These are phyloP conservation scores for Botrytis squamosa DNA, from an alignment of 2,329 filamentous ascomycete species.

Conservation along the genomic window DNA sequence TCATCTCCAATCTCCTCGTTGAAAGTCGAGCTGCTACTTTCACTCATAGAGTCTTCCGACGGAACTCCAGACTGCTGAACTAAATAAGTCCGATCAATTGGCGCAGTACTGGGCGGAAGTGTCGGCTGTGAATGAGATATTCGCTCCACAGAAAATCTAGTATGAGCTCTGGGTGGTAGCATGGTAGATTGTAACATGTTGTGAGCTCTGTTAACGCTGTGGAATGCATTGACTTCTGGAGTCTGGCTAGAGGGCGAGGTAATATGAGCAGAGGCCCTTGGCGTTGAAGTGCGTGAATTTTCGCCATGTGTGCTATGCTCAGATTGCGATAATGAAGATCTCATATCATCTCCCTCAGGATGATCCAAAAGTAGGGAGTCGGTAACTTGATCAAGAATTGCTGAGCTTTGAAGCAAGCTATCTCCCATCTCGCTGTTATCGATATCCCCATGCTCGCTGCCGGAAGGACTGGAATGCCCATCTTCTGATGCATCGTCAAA, in stretches of 20 bases:
- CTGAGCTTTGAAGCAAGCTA: conserved; percentile 36
- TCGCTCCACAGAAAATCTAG: conserved; percentile 34
- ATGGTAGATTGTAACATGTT: conserved; percentile 34
- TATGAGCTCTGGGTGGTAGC: conserved; percentile 29
- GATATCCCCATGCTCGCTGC: conserved; percentile 26
- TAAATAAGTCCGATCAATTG: neutral
- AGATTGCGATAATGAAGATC: conserved; percentile 24
- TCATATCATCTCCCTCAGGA: conserved; percentile 37
- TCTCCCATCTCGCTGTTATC: conserved; percentile 30
- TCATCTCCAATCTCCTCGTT: conserved; percentile 45
- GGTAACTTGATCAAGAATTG: conserved; percentile 37
- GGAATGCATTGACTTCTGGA: conserved; percentile 2
- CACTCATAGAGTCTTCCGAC: conserved; percentile 3
- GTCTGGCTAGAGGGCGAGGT: conserved; percentile 33
- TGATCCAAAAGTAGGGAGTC: conserved; percentile 37
- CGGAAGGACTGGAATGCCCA: conserved; percentile 31
- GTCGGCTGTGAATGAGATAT: conserved; percentile 37
- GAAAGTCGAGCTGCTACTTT: conserved; percentile 16
- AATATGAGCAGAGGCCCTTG: conserved; percentile 49
- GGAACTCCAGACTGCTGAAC: neutral
- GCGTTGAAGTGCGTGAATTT: conserved; percentile 43
- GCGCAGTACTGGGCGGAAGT: conserved; percentile 18
- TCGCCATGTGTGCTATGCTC: neutral
- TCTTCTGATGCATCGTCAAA: conserved; percentile 41
- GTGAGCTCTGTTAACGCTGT: neutral